These are phyloP conservation scores for Lepiota venenata DNA, from an alignment of 768 basidiomycete species.

Conservation along the genomic window DNA sequence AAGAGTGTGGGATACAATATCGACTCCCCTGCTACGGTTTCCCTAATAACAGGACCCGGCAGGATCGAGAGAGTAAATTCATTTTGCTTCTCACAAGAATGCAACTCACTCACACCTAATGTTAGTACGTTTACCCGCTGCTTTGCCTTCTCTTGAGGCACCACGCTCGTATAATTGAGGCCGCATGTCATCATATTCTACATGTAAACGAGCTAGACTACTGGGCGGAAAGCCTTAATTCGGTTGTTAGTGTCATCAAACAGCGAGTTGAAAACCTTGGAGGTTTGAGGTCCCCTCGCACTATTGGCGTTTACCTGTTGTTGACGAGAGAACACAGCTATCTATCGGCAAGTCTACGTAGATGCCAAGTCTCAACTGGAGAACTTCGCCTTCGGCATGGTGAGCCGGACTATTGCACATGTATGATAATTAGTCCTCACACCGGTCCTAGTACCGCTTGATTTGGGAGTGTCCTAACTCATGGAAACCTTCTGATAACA, in stretches of 20 bases:
- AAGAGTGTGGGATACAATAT: conserved; percentile 28
- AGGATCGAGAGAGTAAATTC: conserved; percentile 31
- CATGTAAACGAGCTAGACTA: conserved; percentile 28
- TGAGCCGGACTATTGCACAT: conserved; percentile 13
- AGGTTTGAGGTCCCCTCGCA: conserved; percentile 19
- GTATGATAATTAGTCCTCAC: not conserved
- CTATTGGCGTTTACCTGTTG: not conserved
- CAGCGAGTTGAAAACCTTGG: conserved; percentile 29
- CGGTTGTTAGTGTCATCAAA: conserved; percentile 26
- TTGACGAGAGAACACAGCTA: conserved; percentile 17
- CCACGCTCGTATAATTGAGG: conserved; percentile 28
- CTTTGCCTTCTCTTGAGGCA: conserved; percentile 31
- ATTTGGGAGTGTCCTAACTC: conserved; percentile 28
- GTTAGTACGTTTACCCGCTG: conserved; percentile 32
- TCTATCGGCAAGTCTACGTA: conserved; percentile 32
- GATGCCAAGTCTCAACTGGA: conserved; percentile 29
- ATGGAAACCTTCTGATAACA: conserved; percentile 26
- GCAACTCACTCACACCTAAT: not conserved
- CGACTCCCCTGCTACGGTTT: conserved; percentile 31
- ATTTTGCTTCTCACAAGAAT: not conserved
- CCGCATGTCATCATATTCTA: conserved; percentile 32
- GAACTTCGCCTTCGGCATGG: conserved; percentile 37
- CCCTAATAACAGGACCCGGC: conserved; percentile 30
- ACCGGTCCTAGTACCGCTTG: conserved; percentile 25
- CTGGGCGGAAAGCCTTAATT: conserved; percentile 27